Percentiles rank a stretch among this genome's conserved stretches.
Conservation (phyloP, 192 early-diverging fungal species). For the Helicostylum pulchrum region DNA sequence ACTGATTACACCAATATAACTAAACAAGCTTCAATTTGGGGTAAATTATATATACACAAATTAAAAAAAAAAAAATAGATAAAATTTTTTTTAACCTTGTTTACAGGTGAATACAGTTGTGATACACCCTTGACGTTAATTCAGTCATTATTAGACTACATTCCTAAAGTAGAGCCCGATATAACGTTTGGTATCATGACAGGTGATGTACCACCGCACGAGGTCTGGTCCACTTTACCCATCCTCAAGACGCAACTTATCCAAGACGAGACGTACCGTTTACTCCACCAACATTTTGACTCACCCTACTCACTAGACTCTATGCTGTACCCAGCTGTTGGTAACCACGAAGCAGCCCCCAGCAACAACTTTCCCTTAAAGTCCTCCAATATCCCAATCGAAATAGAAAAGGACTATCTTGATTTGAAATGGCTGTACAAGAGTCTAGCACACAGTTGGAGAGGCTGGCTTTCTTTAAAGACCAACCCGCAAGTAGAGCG, state of each 20-base stretch:
- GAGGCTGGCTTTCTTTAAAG: slow-evolving; percentile 39
- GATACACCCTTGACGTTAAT: slow-evolving; percentile 48
- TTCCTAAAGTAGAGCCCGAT: slow-evolving; percentile 39
- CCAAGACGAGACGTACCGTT: slow-evolving; percentile 35
- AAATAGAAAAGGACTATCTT: slow-evolving; percentile 16
- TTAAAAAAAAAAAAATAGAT: not conserved
- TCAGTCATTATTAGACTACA: slow-evolving; percentile 42
- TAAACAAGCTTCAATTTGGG: slow-evolving; percentile 33
- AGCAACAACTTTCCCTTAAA: slow-evolving; percentile 39
- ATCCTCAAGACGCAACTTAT: slow-evolving; percentile 38
- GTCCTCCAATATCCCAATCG: slow-evolving; percentile 10
- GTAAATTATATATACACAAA: slow-evolving; percentile 8
- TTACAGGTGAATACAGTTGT: slow-evolving; percentile 46
- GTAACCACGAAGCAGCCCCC: slow-evolving; percentile 56
- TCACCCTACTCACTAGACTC: slow-evolving; percentile 24
- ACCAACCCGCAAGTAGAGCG: slow-evolving; percentile 32
- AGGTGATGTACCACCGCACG: slow-evolving; percentile 55
- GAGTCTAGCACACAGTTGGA: slow-evolving; percentile 45
- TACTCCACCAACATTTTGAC: slow-evolving; percentile 36
- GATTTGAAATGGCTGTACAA: slow-evolving; percentile 46
- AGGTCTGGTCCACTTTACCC: slow-evolving; percentile 47
- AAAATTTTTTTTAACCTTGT: not conserved
- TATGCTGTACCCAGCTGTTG: slow-evolving; percentile 48
- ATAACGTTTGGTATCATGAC: slow-evolving; percentile 50
- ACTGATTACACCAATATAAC: slow-evolving; percentile 35